Conservation (phyloP, 179 eudicot genomes). For the Beta corolliflora region DNA sequence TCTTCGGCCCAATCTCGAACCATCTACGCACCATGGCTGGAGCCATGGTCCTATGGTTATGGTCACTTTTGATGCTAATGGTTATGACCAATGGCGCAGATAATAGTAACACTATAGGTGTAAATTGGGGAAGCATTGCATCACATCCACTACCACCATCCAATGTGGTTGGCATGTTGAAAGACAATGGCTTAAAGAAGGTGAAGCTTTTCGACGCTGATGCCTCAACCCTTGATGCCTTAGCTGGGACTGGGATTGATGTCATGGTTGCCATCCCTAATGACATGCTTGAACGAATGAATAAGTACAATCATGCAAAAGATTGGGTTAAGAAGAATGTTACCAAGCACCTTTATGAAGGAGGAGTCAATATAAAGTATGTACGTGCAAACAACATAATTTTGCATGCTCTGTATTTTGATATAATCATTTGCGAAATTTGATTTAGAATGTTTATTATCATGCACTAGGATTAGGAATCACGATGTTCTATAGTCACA, state of each 20-base stretch:
- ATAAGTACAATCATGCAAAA: conserved; percentile 44
- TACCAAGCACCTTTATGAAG: conserved; percentile 40
- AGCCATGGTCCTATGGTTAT: conserved; percentile 32
- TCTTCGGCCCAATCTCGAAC: conserved; percentile 3
- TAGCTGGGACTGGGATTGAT: conserved; percentile 66
- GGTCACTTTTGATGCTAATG: conserved; percentile 28
- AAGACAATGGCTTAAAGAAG: conserved; percentile 63
- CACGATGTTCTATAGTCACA: no score
- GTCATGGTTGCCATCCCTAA: conserved; percentile 92
- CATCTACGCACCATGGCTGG: conserved; percentile 41
- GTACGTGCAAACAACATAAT: not conserved
- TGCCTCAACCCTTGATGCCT: conserved; percentile 42
- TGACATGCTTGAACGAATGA: conserved; percentile 41
- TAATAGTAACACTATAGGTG: conserved; percentile 45
- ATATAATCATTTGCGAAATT: not conserved
- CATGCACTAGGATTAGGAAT: no score
- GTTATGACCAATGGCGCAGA: conserved; percentile 13
- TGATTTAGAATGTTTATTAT: not conserved
- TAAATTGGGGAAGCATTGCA: conserved; percentile 83
- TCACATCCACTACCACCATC: conserved; percentile 51
- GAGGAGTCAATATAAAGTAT: conserved; percentile 69
- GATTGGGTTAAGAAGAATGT: conserved; percentile 75
- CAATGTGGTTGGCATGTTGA: conserved; percentile 57
- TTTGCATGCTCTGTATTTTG: not conserved
- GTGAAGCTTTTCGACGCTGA: conserved; percentile 83